Percentiles rank a stretch among this genome's conserved stretches.
Conservation (phyloP, 2,329 filamentous ascomycete species). For the Aphanocladium album region DNA sequence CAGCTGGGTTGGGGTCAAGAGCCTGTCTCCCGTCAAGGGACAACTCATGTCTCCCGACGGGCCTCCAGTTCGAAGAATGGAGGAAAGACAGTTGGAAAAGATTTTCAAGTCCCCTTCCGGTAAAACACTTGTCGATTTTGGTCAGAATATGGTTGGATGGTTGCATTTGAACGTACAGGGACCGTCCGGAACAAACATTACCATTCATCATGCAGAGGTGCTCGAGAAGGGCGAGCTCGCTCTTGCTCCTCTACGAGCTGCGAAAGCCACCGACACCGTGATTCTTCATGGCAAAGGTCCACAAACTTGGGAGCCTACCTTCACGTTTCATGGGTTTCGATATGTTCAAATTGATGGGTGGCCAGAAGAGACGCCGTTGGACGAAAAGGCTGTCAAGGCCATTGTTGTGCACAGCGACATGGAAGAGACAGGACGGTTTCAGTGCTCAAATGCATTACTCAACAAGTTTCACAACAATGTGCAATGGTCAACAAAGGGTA, state of each 20-base stretch:
- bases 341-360: slow-evolving; percentile 45
- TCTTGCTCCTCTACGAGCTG: slow-evolving; percentile 16
- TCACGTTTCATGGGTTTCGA: slow-evolving; percentile 49
- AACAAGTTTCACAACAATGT: slow-evolving; percentile 53
- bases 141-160: slow-evolving; percentile 53
- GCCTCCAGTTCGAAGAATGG: slow-evolving; percentile 38
- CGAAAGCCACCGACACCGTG: slow-evolving; percentile 37
- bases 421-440: slow-evolving; percentile 43
- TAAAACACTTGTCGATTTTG: slow-evolving; percentile 48
- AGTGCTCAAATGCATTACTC: slow-evolving; percentile 45
- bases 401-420: slow-evolving; percentile 48
- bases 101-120: slow-evolving; percentile 33
- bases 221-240: slow-evolving; percentile 43
- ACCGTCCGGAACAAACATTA: slow-evolving; percentile 35
- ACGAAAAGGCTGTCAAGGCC: slow-evolving; percentile 20
- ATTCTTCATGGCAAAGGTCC: slow-evolving; percentile 22
- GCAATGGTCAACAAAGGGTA: slow-evolving; percentile 53
- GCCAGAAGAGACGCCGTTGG: slow-evolving; percentile 22
- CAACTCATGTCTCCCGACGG: slow-evolving; percentile 36
- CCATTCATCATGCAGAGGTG: slow-evolving; percentile 49
- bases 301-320: slow-evolving; percentile 38
- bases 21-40: slow-evolving; percentile 24
- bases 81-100: slow-evolving; percentile 24
- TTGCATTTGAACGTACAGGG: slow-evolving; percentile 35
- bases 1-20: slow-evolving; percentile 26